Percentiles rank a stretch among this genome's conserved stretches.
These are phyloP conservation scores for Hyaloscypha hepaticicola DNA, from an alignment of 495 filamentous ascomycete genomes.

Conservation along the genomic window DNA sequence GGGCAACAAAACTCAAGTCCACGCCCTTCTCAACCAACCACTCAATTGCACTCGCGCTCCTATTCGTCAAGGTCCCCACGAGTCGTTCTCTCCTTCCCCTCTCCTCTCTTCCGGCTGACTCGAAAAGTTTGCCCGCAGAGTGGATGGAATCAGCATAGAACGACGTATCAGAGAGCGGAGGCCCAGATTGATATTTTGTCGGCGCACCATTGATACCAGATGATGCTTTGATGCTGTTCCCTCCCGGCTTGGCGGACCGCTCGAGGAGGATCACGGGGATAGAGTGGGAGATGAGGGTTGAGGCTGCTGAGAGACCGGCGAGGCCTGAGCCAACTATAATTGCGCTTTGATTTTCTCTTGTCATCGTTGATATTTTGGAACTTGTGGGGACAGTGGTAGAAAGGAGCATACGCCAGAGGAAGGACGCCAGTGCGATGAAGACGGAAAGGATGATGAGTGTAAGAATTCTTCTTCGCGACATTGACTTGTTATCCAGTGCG, in stretches of 20 bases:
- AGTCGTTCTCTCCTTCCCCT: constrained; percentile 40
- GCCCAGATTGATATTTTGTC: constrained; percentile 47
- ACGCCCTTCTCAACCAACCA: constrained; percentile 53
- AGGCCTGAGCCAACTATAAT: constrained; percentile 53
- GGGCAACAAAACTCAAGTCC: constrained; percentile 52
- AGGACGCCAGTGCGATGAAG: constrained; percentile 13
- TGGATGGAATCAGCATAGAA: constrained; percentile 55
- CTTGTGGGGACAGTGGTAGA: background rate
- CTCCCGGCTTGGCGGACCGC: constrained; percentile 53
- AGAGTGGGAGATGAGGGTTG: constrained; percentile 45
- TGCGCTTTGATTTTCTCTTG: background rate
- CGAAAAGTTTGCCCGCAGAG: constrained; percentile 38
- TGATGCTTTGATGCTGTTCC: constrained; percentile 62
- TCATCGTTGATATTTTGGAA: background rate
- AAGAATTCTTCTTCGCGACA: constrained; percentile 6
- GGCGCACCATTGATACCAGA: constrained; percentile 62
- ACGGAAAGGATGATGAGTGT: constrained; percentile 13
- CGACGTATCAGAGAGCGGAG: constrained; percentile 30
- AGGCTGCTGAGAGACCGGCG: constrained; percentile 50
- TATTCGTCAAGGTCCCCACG: constrained; percentile 42
- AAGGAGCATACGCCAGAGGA: constrained; percentile 6
- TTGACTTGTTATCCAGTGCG: background rate
- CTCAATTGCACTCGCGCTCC: constrained; percentile 42
- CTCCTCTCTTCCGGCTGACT: constrained; percentile 2
- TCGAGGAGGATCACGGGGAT: constrained; percentile 52